phyloP scores from a whole-genome alignment of 2,329 filamentous ascomycete species.

The Calonectria henricotiae region DNA sequence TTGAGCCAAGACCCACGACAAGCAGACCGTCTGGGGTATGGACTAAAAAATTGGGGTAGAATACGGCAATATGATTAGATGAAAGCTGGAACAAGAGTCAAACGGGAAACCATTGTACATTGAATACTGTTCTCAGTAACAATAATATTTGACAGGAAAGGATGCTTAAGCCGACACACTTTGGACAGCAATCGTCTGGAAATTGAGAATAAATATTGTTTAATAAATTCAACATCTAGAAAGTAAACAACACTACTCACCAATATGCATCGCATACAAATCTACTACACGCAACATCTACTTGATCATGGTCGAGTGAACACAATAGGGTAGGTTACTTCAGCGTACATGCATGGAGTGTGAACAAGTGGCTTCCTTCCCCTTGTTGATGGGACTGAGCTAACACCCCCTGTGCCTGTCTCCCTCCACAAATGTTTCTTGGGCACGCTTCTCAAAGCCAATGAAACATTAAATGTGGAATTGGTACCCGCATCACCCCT shows the following conservation, averaged over 20 bases:
- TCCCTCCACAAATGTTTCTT: neutral
- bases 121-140: neutral
- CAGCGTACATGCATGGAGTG: too few species aligned
- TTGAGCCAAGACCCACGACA: neutral
- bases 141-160: neutral
- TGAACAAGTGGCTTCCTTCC: neutral
- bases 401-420: neutral
- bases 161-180: too few species aligned
- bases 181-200: too few species aligned
- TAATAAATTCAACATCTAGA: too few species aligned
- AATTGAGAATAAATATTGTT: too few species aligned
- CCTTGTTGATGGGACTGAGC: neutral
- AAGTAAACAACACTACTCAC: too few species aligned
- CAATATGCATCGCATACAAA: too few species aligned
- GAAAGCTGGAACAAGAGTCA: neutral
- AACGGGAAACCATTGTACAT: neutral
- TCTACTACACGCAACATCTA: too few species aligned
- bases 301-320: too few species aligned
- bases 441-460: neutral
- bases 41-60: neutral
- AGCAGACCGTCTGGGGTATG: neutral
- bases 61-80: neutral
- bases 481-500: constrained; percentile 3
- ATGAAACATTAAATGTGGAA: neutral
- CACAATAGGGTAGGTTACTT: constrained; percentile 3